Percentiles rank a stretch among this genome's conserved stretches.
phyloP scores from a whole-genome alignment of 306 rosid genomes.

The Benincasa hispida region DNA sequence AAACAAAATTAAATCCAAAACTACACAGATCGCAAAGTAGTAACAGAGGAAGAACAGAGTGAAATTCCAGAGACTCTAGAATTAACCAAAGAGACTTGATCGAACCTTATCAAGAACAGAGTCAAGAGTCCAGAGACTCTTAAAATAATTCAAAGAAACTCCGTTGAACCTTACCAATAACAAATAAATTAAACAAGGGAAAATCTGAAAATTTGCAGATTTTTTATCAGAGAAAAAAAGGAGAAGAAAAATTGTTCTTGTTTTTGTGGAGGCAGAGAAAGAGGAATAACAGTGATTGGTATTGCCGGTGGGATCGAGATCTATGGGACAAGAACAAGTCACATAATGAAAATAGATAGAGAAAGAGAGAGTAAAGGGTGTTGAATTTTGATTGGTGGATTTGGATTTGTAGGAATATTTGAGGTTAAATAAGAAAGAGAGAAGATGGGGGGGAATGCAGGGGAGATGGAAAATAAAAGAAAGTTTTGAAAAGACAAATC shows the following conservation, averaged over 20 bases:
- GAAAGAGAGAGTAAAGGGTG: slow-evolving; percentile 26
- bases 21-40: neutral
- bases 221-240: neutral
- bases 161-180: neutral
- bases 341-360: slow-evolving; percentile 2
- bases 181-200: neutral
- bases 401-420: slow-evolving; percentile 24
- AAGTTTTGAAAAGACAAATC: neutral
- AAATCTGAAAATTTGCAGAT: neutral
- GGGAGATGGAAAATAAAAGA: neutral
- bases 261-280: slow-evolving; percentile 5
- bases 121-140: neutral
- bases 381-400: slow-evolving; percentile 63
- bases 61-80: neutral
- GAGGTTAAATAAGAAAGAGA: neutral
- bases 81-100: neutral
- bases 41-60: neutral
- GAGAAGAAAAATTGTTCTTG: no score
- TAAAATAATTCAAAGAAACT: neutral
- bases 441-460: neutral
- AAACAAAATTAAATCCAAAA: slow-evolving; percentile 6
- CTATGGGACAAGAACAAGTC: slow-evolving; percentile 30
- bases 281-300: slow-evolving; percentile 9
- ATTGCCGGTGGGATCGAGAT: slow-evolving; percentile 28
- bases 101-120: neutral